Conservation (phyloP, 345 rosid genomes). For the Litchi chinensis region DNA sequence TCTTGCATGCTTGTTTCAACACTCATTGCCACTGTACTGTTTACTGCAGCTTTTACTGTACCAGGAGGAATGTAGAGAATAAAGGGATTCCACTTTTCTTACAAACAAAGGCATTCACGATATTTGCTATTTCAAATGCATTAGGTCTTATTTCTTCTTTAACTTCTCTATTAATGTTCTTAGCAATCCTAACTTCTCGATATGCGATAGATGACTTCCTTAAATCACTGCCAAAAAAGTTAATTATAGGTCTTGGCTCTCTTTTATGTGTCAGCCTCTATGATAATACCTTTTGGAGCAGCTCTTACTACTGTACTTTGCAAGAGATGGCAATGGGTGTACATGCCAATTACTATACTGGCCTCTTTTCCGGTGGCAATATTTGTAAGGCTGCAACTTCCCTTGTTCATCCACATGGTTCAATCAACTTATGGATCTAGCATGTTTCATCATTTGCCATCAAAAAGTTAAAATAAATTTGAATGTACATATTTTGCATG, state of each 20-base stretch:
- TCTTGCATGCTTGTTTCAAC: slow-evolving; percentile 27
- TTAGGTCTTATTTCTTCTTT: slow-evolving; percentile 20
- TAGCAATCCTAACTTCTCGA: slow-evolving; percentile 22
- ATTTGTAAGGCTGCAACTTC: slow-evolving; percentile 12
- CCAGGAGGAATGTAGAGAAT: neutral
- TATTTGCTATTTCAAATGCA: slow-evolving; percentile 22
- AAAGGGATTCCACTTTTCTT: too few relatives aligned
- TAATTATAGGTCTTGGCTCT: slow-evolving; percentile 18
- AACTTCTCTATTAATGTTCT: slow-evolving; percentile 18
- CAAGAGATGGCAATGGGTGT: neutral
- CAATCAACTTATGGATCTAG: slow-evolving; percentile 6
- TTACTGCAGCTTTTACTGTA: slow-evolving; percentile 28
- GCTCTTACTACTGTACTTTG: neutral
- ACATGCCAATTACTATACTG: neutral
- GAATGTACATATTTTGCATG: neutral
- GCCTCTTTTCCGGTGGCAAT: slow-evolving; percentile 3
- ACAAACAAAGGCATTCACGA: slow-evolving; percentile 2
- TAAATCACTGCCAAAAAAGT: slow-evolving; percentile 9
- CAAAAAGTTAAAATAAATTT: too few relatives aligned
- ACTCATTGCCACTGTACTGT: slow-evolving; percentile 17
- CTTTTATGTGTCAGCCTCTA: slow-evolving; percentile 13
- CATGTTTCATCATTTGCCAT: neutral
- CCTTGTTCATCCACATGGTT: slow-evolving; percentile 5
- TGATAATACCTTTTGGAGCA: slow-evolving; percentile 22
- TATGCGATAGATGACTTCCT: slow-evolving; percentile 24